Percentiles rank a stretch among this genome's conserved stretches.
These are phyloP conservation scores for Deinandra increscens DNA, from an alignment of 129 eudicot species.

Conservation along the genomic window DNA sequence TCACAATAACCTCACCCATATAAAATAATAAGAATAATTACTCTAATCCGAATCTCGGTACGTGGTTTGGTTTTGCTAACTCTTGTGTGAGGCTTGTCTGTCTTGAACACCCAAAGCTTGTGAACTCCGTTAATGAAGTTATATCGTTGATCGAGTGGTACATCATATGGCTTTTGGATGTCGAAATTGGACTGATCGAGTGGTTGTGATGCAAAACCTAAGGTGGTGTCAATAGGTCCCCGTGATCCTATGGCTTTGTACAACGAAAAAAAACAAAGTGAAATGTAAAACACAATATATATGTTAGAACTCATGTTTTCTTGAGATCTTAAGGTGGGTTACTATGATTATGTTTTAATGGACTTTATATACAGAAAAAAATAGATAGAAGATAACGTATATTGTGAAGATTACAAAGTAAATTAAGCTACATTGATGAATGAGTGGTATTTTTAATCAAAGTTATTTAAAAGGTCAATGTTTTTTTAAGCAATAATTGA, in stretches of 20 bases:
- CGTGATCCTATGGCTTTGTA: slow-evolving; percentile 11
- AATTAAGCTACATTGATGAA: too few relatives aligned
- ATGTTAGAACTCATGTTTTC: slow-evolving; percentile 5
- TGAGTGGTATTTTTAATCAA: too few relatives aligned
- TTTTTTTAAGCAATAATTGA: too few relatives aligned
- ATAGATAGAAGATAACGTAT: too few relatives aligned
- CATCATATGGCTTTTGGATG: slow-evolving; percentile 38
- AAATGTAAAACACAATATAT: background rate
- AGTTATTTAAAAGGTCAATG: too few relatives aligned
- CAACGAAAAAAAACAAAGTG: slow-evolving; percentile 7
- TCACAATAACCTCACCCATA: too few relatives aligned
- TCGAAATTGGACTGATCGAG: slow-evolving; percentile 32
- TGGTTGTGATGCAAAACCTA: slow-evolving; percentile 32
- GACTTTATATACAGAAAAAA: too few relatives aligned
- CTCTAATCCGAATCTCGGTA: slow-evolving; percentile 40
- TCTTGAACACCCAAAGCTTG: slow-evolving; percentile 43
- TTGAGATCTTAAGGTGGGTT: too few relatives aligned
- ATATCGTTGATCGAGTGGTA: slow-evolving; percentile 39
- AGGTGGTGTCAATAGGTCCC: slow-evolving; percentile 26
- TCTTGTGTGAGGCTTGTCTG: slow-evolving; percentile 41
- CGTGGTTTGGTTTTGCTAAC: slow-evolving; percentile 37
- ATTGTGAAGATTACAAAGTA: too few relatives aligned
- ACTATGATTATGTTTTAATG: too few relatives aligned
- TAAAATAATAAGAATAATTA: slow-evolving; percentile 15
- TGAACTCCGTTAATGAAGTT: slow-evolving; percentile 37